Evolutionary conservation across 495 filamentous ascomycete genomes (phyloP), one percentile per base, ranked within the genome.

Genomic region (Penicilliopsis zonata): DNA sequence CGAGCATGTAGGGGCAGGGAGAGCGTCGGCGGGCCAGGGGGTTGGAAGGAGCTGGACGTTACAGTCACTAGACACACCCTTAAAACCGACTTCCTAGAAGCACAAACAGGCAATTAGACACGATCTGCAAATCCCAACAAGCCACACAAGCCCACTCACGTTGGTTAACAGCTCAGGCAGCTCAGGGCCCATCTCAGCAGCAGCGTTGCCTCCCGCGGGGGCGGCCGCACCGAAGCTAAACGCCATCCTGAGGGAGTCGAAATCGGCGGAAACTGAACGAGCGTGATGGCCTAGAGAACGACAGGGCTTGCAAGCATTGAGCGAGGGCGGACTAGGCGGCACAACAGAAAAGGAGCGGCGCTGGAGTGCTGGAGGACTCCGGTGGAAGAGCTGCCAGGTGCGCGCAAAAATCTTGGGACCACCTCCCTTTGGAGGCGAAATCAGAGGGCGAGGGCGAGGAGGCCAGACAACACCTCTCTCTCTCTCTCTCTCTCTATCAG

Each of bases 1-100:
- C n/a, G 85, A 83, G 26, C 81, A 73, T 15, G 79, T 86, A 3
- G 86, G 69, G 7, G 75, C 62, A n/a, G 90, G 92, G 28, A 86
- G 66, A 12, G 67, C 52, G 37, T 82, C 63, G 17, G 63, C 56
- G 19, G 82, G 75, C 82, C 88, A 99, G 49, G 77, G 69, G 22
- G 82, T 67, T 1, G 85, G 78, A 27, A 96, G 70, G 5, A 88
- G 44, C 43, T 74, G 78, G 41, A 99, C 54, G 50, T 86, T 92
- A 31, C 74, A 72, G 36, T 94, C 90, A 39, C 84, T 77, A 18
- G 73, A 66, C 17, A 94, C 49, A 10, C 83, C 69, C 42, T 80
- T 69, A 55, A 96, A 96, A 1, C 84, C 87, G 23, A 98, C 61
- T 42, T 73, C 72, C 85, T 90, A 3, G 22, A 13, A n/a, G n/a